Conservation (phyloP, 257 asterid genomes). For the Craterostigma plantagineum region DNA sequence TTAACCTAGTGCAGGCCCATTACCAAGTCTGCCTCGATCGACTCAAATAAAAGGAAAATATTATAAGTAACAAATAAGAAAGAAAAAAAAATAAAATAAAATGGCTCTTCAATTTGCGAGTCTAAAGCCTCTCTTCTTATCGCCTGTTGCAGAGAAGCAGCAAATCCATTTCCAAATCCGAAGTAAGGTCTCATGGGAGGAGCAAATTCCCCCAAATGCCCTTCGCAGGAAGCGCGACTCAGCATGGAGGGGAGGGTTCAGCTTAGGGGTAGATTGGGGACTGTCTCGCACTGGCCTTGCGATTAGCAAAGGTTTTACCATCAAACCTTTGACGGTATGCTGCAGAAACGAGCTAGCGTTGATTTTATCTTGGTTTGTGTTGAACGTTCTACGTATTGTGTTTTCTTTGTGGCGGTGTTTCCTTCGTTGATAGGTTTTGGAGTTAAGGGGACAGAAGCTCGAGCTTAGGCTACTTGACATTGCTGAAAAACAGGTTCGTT, state of each 20-base stretch:
- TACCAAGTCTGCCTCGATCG: no score
- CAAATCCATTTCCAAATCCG: background rate
- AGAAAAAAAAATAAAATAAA: background rate
- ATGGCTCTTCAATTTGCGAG: constrained; percentile 1
- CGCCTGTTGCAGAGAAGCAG: background rate
- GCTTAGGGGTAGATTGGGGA: constrained; percentile 84
- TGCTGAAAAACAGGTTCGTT: constrained; percentile 50
- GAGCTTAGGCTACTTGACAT: constrained; percentile 66
- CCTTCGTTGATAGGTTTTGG: constrained; percentile 34
- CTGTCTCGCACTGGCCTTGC: constrained; percentile 75
- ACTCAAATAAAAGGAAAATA: no score
- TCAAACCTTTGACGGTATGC: constrained; percentile 64
- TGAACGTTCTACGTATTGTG: no score
- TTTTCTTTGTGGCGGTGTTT: constrained; percentile 8
- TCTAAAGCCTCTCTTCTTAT: background rate
- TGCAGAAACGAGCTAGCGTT: background rate
- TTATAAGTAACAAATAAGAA: no score
- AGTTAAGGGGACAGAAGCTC: constrained; percentile 68
- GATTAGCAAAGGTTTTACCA: constrained; percentile 66
- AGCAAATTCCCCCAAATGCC: constrained; percentile 60
- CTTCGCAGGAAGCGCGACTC: constrained; percentile 41
- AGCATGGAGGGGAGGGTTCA: constrained; percentile 77
- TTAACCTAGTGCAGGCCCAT: no score
- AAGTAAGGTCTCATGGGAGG: constrained; percentile 17
- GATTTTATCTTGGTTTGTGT: constrained; percentile 9